Percentiles rank a stretch among this genome's conserved stretches.
Conservation (phyloP, 2,329 filamentous ascomycete genomes). For the Teratosphaeria destructans region DNA sequence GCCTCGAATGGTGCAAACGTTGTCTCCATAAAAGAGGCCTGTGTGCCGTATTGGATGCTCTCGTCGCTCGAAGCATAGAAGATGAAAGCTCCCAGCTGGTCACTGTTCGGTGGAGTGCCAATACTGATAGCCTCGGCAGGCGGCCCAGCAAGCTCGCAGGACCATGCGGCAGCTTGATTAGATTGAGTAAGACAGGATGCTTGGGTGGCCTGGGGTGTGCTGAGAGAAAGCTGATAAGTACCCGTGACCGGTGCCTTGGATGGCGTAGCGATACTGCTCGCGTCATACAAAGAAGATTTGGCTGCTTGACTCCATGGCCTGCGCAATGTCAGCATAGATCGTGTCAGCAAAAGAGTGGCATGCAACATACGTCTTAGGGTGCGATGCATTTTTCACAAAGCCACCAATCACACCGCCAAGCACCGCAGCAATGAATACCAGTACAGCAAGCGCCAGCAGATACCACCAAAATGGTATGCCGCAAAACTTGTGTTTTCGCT, state of each 20-base stretch:
- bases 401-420: slow-evolving; percentile 26
- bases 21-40: slow-evolving; percentile 39
- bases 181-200: slow-evolving; percentile 49
- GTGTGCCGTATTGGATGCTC: slow-evolving; percentile 49
- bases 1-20: slow-evolving; percentile 37
- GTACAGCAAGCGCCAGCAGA: slow-evolving; percentile 18
- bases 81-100: slow-evolving; percentile 18
- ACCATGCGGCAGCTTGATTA: slow-evolving; percentile 50
- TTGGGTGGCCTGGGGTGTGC: slow-evolving; percentile 41
- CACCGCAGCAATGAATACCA: slow-evolving; percentile 23
- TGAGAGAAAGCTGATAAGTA: slow-evolving; percentile 43
- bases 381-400: slow-evolving; percentile 18
- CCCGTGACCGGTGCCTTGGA: slow-evolving; percentile 48
- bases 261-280: slow-evolving; percentile 37
- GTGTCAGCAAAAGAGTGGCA: not conserved
- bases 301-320: not conserved
- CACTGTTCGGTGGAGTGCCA: slow-evolving; percentile 9
- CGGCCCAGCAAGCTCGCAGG: slow-evolving; percentile 41
- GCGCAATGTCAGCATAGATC: slow-evolving; percentile 3
- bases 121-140: slow-evolving; percentile 21
- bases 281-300: slow-evolving; percentile 22
- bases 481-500: slow-evolving; percentile 25
- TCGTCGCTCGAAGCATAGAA: slow-evolving; percentile 18
- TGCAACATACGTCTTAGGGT: slow-evolving; percentile 13
- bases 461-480: slow-evolving; percentile 27